Base-by-base conservation (phyloP, 129 eudicot species). In the Flaveria sonorensis region DNA sequence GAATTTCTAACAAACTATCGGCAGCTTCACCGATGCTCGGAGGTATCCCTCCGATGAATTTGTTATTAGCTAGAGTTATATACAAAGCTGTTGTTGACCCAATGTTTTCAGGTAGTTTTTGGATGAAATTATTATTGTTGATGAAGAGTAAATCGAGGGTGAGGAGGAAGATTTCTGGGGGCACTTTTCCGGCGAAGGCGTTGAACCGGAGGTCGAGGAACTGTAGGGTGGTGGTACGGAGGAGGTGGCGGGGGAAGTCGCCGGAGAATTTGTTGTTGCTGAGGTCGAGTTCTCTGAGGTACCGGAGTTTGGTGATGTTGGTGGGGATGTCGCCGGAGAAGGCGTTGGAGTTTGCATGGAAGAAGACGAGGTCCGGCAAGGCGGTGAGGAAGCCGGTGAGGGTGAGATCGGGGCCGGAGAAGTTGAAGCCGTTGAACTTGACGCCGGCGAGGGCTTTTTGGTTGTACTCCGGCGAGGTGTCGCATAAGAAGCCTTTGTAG, bases 331-430 rank as follows among this genome's bases (percentile, higher is more conserved):
- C 3, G 43, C 90, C 90, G 40, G 47, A n/a, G 48, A 87, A 65
- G 59, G 53, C 51, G 82, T 87, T 87, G 75, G 90, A 83, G 76
- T 87, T 87, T 56, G 86, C 90, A 43, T 87, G 90, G 77, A 87
- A 84, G 55, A 83, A 26, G 1, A 84, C 83, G n/a, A 88, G 36
- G 73, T 88, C 93, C 0, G 80, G 74, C 2, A 88, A 66, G 3
- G 70, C 39, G 21, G 13, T 42, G 15, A 88, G 68, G 67, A 86
- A 71, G 7, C 74, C 86, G 5, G 68, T 1, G 10, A 81, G 51
- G 83, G 75, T 66, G 46, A 72, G 72, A 40, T 68, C 2, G 0
- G 77, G 67, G 20, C 89, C 91, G 10, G 8, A 0, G 1, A 89
- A 55, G n/a, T 51, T 45, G 1, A 4, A 70, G 60, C 77, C 75